These are phyloP conservation scores for Neopestalotiopsis sp. DNA, from an alignment of 2,329 filamentous ascomycete genomes.

Conservation along the genomic window DNA sequence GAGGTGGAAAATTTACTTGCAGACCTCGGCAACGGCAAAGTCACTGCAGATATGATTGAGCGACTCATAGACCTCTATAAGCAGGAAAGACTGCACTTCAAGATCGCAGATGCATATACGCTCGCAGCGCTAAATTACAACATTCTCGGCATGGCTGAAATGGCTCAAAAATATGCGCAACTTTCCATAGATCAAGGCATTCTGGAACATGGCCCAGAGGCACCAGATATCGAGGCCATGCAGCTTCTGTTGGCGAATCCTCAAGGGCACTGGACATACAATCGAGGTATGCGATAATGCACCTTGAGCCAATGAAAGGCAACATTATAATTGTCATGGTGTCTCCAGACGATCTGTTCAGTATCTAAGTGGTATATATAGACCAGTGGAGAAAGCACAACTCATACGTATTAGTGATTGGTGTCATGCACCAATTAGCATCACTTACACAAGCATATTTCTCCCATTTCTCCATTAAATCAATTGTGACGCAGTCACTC, in stretches of 20 bases:
- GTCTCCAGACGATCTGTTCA: too few species aligned
- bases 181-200: constrained; percentile 38
- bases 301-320: neutral
- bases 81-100: constrained; percentile 41
- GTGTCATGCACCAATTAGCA: too few species aligned
- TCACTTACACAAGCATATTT: neutral
- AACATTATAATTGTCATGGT: too few species aligned
- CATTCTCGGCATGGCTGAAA: constrained; percentile 33
- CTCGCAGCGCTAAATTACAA: constrained; percentile 44
- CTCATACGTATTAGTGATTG: too few species aligned
- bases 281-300: constrained; percentile 4
- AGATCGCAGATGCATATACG: constrained; percentile 43
- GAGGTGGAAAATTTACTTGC: constrained; percentile 32
- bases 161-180: constrained; percentile 37
- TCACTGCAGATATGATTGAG: constrained; percentile 33
- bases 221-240: constrained; percentile 39
- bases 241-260: constrained; percentile 34
- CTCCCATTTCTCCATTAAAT: neutral
- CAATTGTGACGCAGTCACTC: neutral
- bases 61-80: constrained; percentile 39
- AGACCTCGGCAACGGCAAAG: constrained; percentile 20
- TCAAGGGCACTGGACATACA: constrained; percentile 33
- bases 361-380: too few species aligned
- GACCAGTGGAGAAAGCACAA: too few species aligned
- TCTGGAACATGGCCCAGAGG: constrained; percentile 41